Conservation (phyloP, 768 basidiomycete genomes). For the Lentinula edodes region DNA sequence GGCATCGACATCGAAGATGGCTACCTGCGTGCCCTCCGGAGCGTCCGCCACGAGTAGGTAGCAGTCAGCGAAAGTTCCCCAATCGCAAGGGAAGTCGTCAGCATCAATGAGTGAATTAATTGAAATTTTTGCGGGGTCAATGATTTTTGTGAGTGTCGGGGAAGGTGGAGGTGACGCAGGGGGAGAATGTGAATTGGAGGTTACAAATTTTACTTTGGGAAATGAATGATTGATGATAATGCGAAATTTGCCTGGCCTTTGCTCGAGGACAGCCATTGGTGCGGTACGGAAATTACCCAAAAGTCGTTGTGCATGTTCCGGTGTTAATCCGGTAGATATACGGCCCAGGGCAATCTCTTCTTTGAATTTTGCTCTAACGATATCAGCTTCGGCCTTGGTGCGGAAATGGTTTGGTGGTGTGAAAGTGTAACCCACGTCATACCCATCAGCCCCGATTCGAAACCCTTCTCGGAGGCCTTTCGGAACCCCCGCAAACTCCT, state of each 20-base stretch:
- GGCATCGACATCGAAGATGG: conserved; percentile 31
- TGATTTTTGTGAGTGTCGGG: neutral
- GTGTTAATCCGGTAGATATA: neutral
- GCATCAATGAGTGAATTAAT: conserved; percentile 21
- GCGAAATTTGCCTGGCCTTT: conserved; percentile 14
- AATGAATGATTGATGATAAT: conserved; percentile 22
- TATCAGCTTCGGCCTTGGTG: conserved; percentile 2
- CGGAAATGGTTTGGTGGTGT: conserved; percentile 14
- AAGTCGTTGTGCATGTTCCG: neutral
- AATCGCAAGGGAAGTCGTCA: conserved; percentile 19
- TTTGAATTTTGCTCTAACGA: conserved; percentile 11
- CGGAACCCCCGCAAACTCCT: conserved; percentile 12
- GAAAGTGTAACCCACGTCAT: conserved; percentile 4
- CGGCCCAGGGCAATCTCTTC: conserved; percentile 3
- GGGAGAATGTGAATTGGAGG: neutral
- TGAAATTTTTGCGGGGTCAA: conserved; percentile 12
- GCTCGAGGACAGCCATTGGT: conserved; percentile 20
- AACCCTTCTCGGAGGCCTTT: conserved; percentile 16
- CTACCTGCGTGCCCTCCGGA: conserved; percentile 26
- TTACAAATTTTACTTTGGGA: neutral
- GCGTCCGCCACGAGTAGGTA: conserved; percentile 19
- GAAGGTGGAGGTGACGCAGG: neutral
- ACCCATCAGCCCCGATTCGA: conserved; percentile 9
- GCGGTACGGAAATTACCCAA: conserved; percentile 21
- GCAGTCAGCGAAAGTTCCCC: conserved; percentile 25